Percentiles rank a stretch among this genome's conserved stretches.
phyloP scores from a whole-genome alignment of 352 stramenopile genomes.

The Globisporangium echinulatum region DNA sequence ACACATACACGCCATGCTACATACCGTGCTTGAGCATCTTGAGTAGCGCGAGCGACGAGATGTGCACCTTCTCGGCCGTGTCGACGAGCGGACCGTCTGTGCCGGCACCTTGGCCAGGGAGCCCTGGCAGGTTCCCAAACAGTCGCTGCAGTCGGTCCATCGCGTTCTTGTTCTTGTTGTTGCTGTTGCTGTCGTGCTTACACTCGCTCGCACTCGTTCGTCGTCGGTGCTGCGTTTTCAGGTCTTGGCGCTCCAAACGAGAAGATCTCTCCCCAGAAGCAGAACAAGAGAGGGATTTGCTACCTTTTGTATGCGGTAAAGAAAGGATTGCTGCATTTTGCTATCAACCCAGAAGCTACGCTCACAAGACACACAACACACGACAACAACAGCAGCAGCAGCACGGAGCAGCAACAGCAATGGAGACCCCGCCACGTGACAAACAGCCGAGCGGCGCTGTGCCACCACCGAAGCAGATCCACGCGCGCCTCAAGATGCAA shows the following conservation, averaged over 20 bases:
- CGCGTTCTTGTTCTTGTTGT: not conserved
- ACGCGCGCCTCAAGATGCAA: constrained; percentile 67
- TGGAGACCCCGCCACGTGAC: constrained; percentile 65
- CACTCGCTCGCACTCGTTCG: no score
- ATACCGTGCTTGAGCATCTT: constrained; percentile 99
- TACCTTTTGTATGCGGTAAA: no score
- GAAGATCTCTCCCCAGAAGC: no score
- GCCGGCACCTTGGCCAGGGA: constrained; percentile 64
- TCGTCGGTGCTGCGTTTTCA: no score
- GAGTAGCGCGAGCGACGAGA: constrained; percentile 97
- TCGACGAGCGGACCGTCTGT: constrained; percentile 92
- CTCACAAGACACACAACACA: no score
- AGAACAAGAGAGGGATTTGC: no score
- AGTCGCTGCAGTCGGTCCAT: constrained; percentile 86
- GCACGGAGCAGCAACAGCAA: constrained; percentile 6
- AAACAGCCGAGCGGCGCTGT: constrained; percentile 23
- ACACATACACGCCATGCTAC: not conserved
- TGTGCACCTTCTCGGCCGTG: constrained; percentile 99
- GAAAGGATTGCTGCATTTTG: no score
- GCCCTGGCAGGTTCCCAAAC: constrained; percentile 78
- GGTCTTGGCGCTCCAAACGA: no score
- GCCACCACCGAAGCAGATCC: constrained; percentile 40
- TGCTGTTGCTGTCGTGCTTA: not conserved
- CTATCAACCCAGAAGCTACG: no score
- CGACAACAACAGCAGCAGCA: no score